phyloP scores from a whole-genome alignment of 73 alveolate species.

The Blepharisma stoltei region DNA sequence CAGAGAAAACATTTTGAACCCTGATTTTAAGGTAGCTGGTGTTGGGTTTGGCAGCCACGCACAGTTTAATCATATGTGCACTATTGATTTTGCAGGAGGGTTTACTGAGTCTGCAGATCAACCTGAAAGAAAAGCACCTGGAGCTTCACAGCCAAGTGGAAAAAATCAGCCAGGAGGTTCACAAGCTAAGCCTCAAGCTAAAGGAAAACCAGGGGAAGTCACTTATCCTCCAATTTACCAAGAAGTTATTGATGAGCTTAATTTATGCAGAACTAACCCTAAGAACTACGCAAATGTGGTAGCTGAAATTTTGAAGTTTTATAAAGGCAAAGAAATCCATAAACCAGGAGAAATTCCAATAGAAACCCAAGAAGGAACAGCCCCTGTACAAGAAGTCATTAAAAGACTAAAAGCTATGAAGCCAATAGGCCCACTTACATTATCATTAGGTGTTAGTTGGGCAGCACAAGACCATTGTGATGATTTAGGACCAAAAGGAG shows the following conservation, averaged over 20 bases:
- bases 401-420: constrained; percentile 37
- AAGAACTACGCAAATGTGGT: not conserved
- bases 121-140: no score
- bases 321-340: not conserved
- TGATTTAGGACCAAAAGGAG: constrained; percentile 87
- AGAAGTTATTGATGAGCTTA: constrained; percentile 21
- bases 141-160: no score
- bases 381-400: constrained; percentile 35
- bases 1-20: constrained; percentile 46
- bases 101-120: not conserved
- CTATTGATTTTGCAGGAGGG: constrained; percentile 43
- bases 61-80: constrained; percentile 34
- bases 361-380: constrained; percentile 14
- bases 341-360: constrained; percentile 7
- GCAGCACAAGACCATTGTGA: constrained; percentile 79
- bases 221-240: not conserved
- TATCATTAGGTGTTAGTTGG: constrained; percentile 48
- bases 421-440: constrained; percentile 37
- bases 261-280: constrained; percentile 14
- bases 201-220: no score
- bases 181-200: no score
- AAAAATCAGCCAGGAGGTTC: no score
- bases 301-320: not conserved
- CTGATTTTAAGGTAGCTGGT: constrained; percentile 43
- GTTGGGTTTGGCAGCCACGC: constrained; percentile 40